Evolutionary conservation across 169 alveolate genomes (phyloP).

Genomic region (Ichthyophthirius multifiliis): DNA sequence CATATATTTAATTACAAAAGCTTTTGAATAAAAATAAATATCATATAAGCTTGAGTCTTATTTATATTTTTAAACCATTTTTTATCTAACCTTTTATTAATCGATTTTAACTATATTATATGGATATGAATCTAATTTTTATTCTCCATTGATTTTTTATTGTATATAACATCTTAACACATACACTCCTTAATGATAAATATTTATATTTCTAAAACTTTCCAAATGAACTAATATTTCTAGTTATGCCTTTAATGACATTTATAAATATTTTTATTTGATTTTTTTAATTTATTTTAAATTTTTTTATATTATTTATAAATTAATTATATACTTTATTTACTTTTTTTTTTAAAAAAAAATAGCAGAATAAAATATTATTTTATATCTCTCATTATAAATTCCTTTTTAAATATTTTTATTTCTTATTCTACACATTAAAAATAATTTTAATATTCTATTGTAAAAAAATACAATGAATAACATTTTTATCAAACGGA

Average conservation of each 20-base stretch:
- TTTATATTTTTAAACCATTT: conserved; percentile 27
- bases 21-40: conserved; percentile 47
- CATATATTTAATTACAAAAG: conserved; percentile 47
- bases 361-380: too few relatives aligned
- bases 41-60: conserved; percentile 20
- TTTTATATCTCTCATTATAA: too few relatives aligned
- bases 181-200: conserved; percentile 74
- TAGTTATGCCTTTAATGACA: conserved; percentile 73
- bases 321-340: too few relatives aligned
- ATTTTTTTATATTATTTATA: too few relatives aligned
- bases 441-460: too few relatives aligned
- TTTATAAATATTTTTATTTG: conserved; percentile 22
- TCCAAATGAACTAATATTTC: conserved; percentile 71
- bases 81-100: conserved; percentile 31
- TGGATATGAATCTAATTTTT: conserved; percentile 46
- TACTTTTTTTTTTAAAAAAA: too few relatives aligned
- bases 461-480: too few relatives aligned
- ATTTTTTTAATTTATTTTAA: too few relatives aligned
- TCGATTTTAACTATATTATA: conserved; percentile 42
- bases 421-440: too few relatives aligned
- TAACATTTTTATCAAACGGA: too few relatives aligned
- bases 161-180: conserved; percentile 16
- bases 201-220: conserved; percentile 71
- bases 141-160: background rate
- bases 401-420: too few relatives aligned